A percentile compares a stretch with the other conserved stretches of the same genome.
Evolutionary conservation across 2,329 filamentous ascomycete species (phyloP).

Genomic region (Colletotrichum neosansevieriae): DNA sequence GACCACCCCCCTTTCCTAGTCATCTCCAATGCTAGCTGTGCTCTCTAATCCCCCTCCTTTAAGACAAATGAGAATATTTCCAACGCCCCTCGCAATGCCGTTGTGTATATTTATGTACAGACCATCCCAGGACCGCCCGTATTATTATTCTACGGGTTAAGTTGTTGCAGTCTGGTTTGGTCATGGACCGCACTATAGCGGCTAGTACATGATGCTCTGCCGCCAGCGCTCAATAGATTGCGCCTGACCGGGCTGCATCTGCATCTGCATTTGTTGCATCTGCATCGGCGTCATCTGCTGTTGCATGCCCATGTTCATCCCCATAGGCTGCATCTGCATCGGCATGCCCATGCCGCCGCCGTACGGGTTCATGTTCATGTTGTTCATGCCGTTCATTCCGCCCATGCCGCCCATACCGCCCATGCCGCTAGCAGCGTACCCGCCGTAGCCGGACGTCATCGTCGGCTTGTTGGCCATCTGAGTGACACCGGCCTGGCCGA

Average conservation of each 20-base stretch:
- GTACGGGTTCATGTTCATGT: conserved; percentile 41
- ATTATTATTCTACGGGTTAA: not conserved
- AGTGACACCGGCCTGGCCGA: conserved; percentile 24
- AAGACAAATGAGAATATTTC: conserved; percentile 28
- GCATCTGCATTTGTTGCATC: conserved; percentile 40
- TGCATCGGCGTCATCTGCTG: conserved; percentile 42
- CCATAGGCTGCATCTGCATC: conserved; percentile 34
- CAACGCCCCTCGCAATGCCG: conserved; percentile 38
- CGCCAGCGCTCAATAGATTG: conserved; percentile 53
- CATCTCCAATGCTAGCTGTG: conserved; percentile 7
- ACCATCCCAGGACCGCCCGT: not conserved
- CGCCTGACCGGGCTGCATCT: conserved; percentile 39
- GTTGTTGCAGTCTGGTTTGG: not conserved
- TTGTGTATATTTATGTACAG: conserved; percentile 19
- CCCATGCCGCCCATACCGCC: conserved; percentile 75
- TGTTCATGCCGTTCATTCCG: conserved; percentile 56
- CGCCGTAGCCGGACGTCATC: conserved; percentile 17
- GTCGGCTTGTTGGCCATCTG: conserved; percentile 31
- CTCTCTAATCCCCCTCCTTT: not conserved
- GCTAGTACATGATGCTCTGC: conserved; percentile 50
- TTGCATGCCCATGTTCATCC: conserved; percentile 38
- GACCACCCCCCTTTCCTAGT: not conserved
- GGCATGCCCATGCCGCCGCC: conserved; percentile 42
- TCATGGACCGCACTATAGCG: not conserved
- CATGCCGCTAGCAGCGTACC: conserved; percentile 41